Evolutionary conservation across 345 rosid genomes (phyloP), one percentile per base, ranked within the genome.

Genomic region (Eucalyptus decipiens): DNA sequence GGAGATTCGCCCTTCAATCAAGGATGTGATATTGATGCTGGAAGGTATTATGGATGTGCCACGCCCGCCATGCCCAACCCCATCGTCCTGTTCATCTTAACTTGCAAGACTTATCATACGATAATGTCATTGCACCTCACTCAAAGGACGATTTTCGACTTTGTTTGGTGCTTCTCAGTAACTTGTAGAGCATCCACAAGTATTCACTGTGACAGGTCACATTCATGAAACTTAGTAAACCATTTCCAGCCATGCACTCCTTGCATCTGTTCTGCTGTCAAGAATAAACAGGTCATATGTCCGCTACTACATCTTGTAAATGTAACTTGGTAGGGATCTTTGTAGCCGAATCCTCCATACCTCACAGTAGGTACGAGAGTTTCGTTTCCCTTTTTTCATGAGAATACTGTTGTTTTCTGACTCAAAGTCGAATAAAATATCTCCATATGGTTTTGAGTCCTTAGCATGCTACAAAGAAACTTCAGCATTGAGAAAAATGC

Each of bases 1-100:
- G 10, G 80, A 49, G 80, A 80, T 87, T 47, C 91, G 92, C 9
- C 91, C 92, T 52, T 87, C 90, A 0, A 90, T 91, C 87, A 88
- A 90, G 83, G 80, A 8, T 26, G 90, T 90, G 30, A 81, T 88
- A 24, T 18, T 88, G 88, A 91, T 90, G 91, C 51, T 91, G 26
- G 91, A 90, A 90, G 89, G 90, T 11, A 87, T 85, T 11, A 76
- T 42, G 51, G 90, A 90, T 40, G 34, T 89, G 16, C 54, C 91
- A 24, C 14, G 76, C 24, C 92, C 26, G 37, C 89, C 92, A 37
- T 51, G 12, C 40, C 89, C 90, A 43, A 51, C 87, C 23, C 40
- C 87, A 17, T n/a, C 1, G 6, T 16, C 12, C 23, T 50, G 40
- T 86, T 15, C 58, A 28, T 34, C 80, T 34, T 69, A 69, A 69